Conservation (phyloP, 257 asterid genomes). For the Solanum piurae region DNA sequence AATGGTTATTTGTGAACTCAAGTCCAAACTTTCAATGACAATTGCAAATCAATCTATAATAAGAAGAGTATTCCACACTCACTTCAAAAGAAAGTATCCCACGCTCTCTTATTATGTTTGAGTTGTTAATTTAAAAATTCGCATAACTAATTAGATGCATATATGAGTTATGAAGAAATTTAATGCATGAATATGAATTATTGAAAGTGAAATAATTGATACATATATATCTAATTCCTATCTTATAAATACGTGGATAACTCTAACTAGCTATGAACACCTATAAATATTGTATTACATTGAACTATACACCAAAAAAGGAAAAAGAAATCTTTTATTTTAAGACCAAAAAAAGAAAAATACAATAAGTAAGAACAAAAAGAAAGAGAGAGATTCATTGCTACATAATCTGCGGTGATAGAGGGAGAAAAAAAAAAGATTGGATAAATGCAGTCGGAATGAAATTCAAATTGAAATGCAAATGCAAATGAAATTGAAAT, state of each 20-base stretch:
- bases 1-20: neutral
- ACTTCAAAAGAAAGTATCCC: neutral
- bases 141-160: too few species aligned
- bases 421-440: constrained; percentile 13
- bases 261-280: neutral
- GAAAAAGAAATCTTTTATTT: neutral
- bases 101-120: neutral
- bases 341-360: neutral
- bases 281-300: neutral
- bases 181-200: too few species aligned
- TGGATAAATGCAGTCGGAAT: constrained; percentile 66
- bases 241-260: fast-evolving
- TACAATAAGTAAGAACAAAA: neutral
- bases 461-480: constrained; percentile 52
- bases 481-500: constrained; percentile 44
- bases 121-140: neutral
- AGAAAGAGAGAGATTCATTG: constrained; percentile 22
- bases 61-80: neutral
- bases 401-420: constrained; percentile 68
- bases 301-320: neutral
- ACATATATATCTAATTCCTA: neutral
- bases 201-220: too few species aligned
- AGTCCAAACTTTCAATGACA: neutral
- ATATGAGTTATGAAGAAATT: too few species aligned
- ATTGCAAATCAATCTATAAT: neutral